Base-by-base conservation (phyloP, 169 alveolate species). In the Babesia sp. region DNA sequence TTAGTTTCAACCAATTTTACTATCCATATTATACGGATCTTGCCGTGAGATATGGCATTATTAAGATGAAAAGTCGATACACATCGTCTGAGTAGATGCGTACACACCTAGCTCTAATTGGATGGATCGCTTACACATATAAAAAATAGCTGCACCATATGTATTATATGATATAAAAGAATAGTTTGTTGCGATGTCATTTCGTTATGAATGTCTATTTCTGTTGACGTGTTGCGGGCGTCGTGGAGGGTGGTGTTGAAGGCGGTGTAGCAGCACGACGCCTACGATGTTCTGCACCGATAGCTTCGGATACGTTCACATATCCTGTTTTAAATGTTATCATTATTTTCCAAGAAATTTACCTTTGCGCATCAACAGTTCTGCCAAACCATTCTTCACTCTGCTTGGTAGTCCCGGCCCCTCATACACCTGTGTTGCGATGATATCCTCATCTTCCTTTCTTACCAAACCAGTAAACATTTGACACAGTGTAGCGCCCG, bases 401-500 rank as follows among this genome's bases (percentile, higher is more conserved):
- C 41, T 16, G 70, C 85, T 81, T 7, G 89, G 85, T 20, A 63
- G 34, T 34, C 42, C 48, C 22, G 89, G 89, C 16, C 89, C 89
- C 34, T 81, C 67, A 61, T 81, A 81, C 28, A 81, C 70, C 89
- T 81, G 44, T 26, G 8, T 0, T 48, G 28, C 6, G 18, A 18
- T 48, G 20, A 18, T 7, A 18, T 8, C 56, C 56, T 18, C 56
- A 18, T 8, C 14, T 9, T 39, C 8, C 31, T 9, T 9, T 5
- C 55, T 0, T 48, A 92, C 95, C 91, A 92, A 29, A 31, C 91
- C 76, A 0, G 94, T 90, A 83, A 75, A 90, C 53, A 92, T 46
- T 59, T 92, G 95, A 24, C 94, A 91, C 2, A 82, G 86, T 2
- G 95, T 84, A 8, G 96, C 96, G 8, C 96, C 96, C 0, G 96